Percentiles rank a stretch among this genome's conserved stretches.
phyloP scores from a whole-genome alignment of 306 rosid genomes.

The Hylodesmum podocarpum region DNA sequence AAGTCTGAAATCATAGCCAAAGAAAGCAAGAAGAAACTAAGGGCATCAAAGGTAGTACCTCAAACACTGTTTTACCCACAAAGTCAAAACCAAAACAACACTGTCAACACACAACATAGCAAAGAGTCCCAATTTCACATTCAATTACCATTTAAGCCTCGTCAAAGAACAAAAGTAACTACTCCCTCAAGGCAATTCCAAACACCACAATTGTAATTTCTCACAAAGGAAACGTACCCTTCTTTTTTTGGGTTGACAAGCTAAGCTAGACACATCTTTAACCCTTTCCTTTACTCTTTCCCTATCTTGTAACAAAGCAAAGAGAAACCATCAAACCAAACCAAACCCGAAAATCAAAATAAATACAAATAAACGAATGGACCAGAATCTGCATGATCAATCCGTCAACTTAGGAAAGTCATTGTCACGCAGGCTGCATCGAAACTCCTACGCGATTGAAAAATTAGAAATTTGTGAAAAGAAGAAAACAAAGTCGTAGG shows the following conservation, averaged over 20 bases:
- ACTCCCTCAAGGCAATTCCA: neutral
- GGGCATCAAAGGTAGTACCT: neutral
- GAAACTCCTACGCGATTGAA: slow-evolving; percentile 30
- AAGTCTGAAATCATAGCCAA: slow-evolving; percentile 26
- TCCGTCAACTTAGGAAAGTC: slow-evolving; percentile 54
- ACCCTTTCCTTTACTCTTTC: neutral
- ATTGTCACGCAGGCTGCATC: slow-evolving; percentile 42
- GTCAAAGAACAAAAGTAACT: neutral
- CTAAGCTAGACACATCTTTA: slow-evolving; percentile 10
- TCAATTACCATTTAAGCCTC: slow-evolving; percentile 8
- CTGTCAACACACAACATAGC: neutral
- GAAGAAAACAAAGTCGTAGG: slow-evolving; percentile 23
- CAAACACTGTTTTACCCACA: neutral
- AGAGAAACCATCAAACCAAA: neutral
- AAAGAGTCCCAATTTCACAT: neutral
- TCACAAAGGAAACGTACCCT: slow-evolving; percentile 11
- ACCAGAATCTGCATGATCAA: slow-evolving; percentile 41
- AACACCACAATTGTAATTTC: slow-evolving; percentile 41
- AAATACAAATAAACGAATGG: slow-evolving; percentile 29
- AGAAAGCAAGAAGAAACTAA: neutral
- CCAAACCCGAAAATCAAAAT: neutral
- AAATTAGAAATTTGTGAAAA: neutral
- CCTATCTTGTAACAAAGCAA: neutral
- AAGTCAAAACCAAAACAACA: slow-evolving; percentile 40
- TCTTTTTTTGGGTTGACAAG: slow-evolving; percentile 28